Percentiles rank a stretch among this genome's conserved stretches.
Conservation (phyloP, 2,329 filamentous ascomycete species). For the Clonostachys rhizophaga region DNA sequence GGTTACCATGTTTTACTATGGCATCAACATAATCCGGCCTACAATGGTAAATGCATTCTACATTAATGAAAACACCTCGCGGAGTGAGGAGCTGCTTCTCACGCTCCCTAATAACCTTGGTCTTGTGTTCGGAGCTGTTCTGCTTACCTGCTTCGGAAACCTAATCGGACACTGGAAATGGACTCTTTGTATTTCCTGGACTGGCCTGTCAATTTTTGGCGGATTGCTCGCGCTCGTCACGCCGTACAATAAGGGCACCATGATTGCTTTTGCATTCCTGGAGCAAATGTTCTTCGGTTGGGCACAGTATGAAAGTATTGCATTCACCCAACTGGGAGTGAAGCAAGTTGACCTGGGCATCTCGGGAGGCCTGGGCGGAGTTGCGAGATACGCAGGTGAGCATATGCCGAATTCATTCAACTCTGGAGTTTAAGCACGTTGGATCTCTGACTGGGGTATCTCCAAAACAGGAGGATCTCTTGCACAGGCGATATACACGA, state of each 20-base stretch:
- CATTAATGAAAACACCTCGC: slow-evolving; percentile 66
- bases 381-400: slow-evolving; percentile 28
- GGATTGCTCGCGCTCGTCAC: slow-evolving; percentile 33
- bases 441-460: no score
- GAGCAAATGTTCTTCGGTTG: slow-evolving; percentile 37
- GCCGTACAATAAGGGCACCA: slow-evolving; percentile 34
- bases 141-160: slow-evolving; percentile 32
- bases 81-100: slow-evolving; percentile 65
- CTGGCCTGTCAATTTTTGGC: slow-evolving; percentile 40
- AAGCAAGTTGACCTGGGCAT: slow-evolving; percentile 46
- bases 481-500: slow-evolving; percentile 31
- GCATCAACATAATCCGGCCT: slow-evolving; percentile 36
- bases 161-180: slow-evolving; percentile 38
- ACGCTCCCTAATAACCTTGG: slow-evolving; percentile 37
- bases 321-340: slow-evolving; percentile 40
- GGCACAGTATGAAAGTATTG: slow-evolving; percentile 39
- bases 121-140: slow-evolving; percentile 31
- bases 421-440: no score
- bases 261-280: slow-evolving; percentile 42
- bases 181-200: slow-evolving; percentile 33
- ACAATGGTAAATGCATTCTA: slow-evolving; percentile 53
- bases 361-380: slow-evolving; percentile 41
- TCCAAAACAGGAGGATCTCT: slow-evolving; percentile 21
- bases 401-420: no score
- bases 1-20: slow-evolving; percentile 46